Base-by-base conservation (phyloP, 352 stramenopile species). In the Phytopythium mirpurense region DNA sequence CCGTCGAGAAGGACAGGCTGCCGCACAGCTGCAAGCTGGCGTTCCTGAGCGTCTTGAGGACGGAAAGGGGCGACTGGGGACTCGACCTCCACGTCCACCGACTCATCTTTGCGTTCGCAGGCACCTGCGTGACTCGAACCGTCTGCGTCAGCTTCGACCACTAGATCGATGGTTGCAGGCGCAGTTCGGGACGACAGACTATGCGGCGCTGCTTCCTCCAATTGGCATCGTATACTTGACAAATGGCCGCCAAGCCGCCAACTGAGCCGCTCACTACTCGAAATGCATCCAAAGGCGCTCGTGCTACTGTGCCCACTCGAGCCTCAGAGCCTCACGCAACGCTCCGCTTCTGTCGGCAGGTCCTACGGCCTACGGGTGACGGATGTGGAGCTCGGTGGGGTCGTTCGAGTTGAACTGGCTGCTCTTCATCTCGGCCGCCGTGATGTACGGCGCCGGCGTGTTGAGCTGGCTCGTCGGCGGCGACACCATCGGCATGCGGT, bases 1-100 rank as follows among this genome's bases (percentile, higher is more conserved):
- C 48, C 16, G 37, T 72, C 21, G 64, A 69, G 34, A 72, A 66
- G 51, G 53, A 69, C 11, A 72, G 62, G 43, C 42, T 72, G 15
- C 36, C 64, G 5, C 35, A 64, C 8, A 21, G 18, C 26, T 63
- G 54, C 21, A 62, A 61, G 44, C 36, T 69, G 15, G 60, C 57
- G 21, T 69, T 72, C 15, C 35, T 69, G 5, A 72, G 64, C 26
- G 64, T 72, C 16, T 32, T 61, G 5, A 55, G 42, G 21, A 40
- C 53, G 7, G 44, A 55, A n/a, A 53, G 29, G 8, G 46, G n/a
- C 35, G 54, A 24, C 32, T 19, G 1, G 40, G 65, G 26, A 19
- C 44, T 72, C 5, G 59, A 69, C 46, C 60, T 59, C 42, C 36
- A 68, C 35, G 21, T 69, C 12, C 19, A 67, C 19, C 38, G 51